Evolutionary conservation across 2,329 filamentous ascomycete genomes (phyloP).

Genomic region (Colletotrichum liriopes): DNA sequence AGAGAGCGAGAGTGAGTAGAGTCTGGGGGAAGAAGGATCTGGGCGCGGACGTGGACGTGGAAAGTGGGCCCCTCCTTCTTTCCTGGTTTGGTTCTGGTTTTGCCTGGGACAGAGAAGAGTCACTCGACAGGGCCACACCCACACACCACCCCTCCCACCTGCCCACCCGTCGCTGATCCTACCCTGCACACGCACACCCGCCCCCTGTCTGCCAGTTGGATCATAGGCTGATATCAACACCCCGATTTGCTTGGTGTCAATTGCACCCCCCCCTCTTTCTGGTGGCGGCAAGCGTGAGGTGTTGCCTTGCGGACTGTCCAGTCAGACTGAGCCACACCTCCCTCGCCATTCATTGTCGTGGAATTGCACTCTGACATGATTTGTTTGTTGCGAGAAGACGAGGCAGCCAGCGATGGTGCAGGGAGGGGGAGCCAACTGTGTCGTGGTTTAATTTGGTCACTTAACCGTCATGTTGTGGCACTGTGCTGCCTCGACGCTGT

Average conservation of each 20-base stretch:
- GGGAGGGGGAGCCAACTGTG: neutral
- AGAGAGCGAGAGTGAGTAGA: slow-evolving; percentile 2
- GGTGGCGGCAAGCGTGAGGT: neutral
- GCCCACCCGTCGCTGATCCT: slow-evolving; percentile 17
- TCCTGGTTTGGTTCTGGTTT: slow-evolving; percentile 22
- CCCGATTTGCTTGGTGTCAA: neutral
- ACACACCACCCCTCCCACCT: slow-evolving; percentile 4
- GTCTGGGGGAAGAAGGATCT: slow-evolving; percentile 19
- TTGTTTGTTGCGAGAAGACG: slow-evolving; percentile 2
- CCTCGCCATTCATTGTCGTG: slow-evolving; percentile 14
- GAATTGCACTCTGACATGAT: slow-evolving; percentile 18
- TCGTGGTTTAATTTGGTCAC: neutral
- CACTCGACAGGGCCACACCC: slow-evolving; percentile 26
- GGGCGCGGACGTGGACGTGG: slow-evolving; percentile 33
- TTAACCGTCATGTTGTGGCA: neutral
- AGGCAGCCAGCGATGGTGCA: neutral
- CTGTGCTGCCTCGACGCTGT: neutral
- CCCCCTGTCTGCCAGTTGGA: slow-evolving; percentile 10
- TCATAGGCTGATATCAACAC: neutral
- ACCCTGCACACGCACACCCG: slow-evolving; percentile 21
- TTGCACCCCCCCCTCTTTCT: neutral
- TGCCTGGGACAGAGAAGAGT: slow-evolving; percentile 36
- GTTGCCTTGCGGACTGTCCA: slow-evolving; percentile 26
- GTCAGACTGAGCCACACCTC: slow-evolving; percentile 40
- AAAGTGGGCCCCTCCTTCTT: slow-evolving; percentile 29